phyloP scores from a whole-genome alignment of 192 early-diverging fungal genomes.

The Obelidium mucronatum region DNA sequence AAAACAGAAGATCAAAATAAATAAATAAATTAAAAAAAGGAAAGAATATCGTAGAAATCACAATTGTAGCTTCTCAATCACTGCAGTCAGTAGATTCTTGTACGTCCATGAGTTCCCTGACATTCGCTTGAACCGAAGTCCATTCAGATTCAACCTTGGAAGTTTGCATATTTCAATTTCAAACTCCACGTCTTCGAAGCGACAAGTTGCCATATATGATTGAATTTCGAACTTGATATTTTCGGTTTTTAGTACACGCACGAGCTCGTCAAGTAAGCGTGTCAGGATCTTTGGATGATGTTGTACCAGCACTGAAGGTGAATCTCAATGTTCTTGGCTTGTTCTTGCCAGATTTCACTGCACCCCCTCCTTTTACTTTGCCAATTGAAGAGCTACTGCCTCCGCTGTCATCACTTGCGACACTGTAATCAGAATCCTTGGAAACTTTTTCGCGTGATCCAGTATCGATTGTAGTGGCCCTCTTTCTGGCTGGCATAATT shows the following conservation, averaged over 20 bases:
- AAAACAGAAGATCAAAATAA: neutral
- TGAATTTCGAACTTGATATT: conserved; percentile 34
- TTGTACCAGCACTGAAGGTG: conserved; percentile 63
- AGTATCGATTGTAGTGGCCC: conserved; percentile 49
- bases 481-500: conserved; percentile 36
- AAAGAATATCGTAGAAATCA: conserved; percentile 16
- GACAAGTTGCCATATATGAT: conserved; percentile 34
- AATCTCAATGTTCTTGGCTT: conserved; percentile 65
- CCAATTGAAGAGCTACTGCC: neutral
- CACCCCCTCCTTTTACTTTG: neutral
- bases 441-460: conserved; percentile 16
- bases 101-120: conserved; percentile 65
- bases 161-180: conserved; percentile 71
- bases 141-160: conserved; percentile 57
- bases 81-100: conserved; percentile 61
- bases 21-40: neutral
- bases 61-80: conserved; percentile 62
- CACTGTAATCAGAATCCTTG: conserved; percentile 29
- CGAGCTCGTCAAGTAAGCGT: conserved; percentile 55
- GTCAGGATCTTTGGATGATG: conserved; percentile 65
- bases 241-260: conserved; percentile 49
- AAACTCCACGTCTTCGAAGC: conserved; percentile 59
- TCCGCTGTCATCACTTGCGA: conserved; percentile 32
- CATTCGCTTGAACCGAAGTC: conserved; percentile 63
- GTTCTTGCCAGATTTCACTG: conserved; percentile 20